These are phyloP conservation scores for Rosellinia necatrix DNA, from an alignment of 2,329 filamentous ascomycete genomes.

Conservation along the genomic window DNA sequence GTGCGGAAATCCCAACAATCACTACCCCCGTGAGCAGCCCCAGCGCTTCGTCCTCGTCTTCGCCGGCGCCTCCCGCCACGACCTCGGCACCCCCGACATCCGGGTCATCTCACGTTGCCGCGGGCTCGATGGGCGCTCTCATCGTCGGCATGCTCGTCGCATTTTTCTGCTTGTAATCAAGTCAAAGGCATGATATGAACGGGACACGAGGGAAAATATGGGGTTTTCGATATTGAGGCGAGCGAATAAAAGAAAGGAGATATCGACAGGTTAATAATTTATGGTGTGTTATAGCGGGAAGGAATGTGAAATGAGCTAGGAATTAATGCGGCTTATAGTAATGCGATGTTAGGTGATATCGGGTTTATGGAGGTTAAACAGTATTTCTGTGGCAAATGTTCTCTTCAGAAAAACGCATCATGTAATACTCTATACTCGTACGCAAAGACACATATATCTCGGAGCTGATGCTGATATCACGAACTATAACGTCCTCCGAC, in stretches of 20 bases:
- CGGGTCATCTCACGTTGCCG: conserved; percentile 39
- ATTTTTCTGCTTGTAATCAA: conserved; percentile 43
- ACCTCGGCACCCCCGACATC: conserved; percentile 38
- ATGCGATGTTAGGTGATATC: conserved; percentile 8
- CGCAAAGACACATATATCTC: not conserved
- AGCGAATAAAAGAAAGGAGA: too few species aligned
- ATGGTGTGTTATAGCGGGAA: not conserved
- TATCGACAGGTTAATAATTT: too few species aligned
- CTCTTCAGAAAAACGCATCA: not conserved
- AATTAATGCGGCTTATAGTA: conserved; percentile 17
- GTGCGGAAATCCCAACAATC: conserved; percentile 23
- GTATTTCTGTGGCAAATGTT: conserved; percentile 12
- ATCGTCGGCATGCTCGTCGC: conserved; percentile 42
- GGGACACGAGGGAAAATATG: too few species aligned
- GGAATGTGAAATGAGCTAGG: not conserved
- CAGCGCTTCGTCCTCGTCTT: conserved; percentile 21
- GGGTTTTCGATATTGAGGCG: too few species aligned
- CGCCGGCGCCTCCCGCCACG: conserved; percentile 27
- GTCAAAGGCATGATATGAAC: too few species aligned
- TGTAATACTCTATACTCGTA: conserved; percentile 14
- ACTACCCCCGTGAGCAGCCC: conserved; percentile 22
- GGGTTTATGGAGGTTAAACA: too few species aligned
- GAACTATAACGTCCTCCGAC: not conserved
- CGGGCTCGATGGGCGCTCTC: conserved; percentile 43
- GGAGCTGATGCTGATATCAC: conserved; percentile 1